phyloP scores from a whole-genome alignment of 2,329 filamentous ascomycete species.

The Drechslera avenae region DNA sequence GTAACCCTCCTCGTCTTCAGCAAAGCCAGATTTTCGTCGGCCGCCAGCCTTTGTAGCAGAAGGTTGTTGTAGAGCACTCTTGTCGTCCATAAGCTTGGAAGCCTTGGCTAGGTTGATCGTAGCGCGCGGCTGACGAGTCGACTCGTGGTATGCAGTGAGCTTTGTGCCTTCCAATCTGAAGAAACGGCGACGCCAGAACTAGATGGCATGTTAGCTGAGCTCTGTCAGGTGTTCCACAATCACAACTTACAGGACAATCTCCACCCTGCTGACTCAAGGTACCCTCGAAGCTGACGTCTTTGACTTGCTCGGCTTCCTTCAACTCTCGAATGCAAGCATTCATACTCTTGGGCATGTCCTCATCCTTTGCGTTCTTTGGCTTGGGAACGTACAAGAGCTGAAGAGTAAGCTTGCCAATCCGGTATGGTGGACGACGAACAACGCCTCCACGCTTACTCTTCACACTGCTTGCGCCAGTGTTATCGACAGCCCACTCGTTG shows the following conservation, averaged over 20 bases:
- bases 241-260: slow-evolving; percentile 83
- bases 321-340: slow-evolving; percentile 93
- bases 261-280: slow-evolving; percentile 94
- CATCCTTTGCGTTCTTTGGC: slow-evolving; percentile 82
- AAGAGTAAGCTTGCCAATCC: slow-evolving; percentile 90
- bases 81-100: slow-evolving; percentile 90
- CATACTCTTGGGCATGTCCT: slow-evolving; percentile 99
- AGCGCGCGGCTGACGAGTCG: slow-evolving; percentile 90
- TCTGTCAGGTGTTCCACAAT: not conserved
- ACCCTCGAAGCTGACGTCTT: slow-evolving; percentile 81
- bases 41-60: slow-evolving; percentile 75
- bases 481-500: slow-evolving; percentile 97
- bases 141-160: slow-evolving; percentile 93
- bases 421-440: slow-evolving; percentile 86
- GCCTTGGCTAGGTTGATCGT: slow-evolving; percentile 97
- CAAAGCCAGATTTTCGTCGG: slow-evolving; percentile 91
- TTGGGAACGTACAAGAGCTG: slow-evolving; percentile 95
- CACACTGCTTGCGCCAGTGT: slow-evolving; percentile 78
- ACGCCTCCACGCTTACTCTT: slow-evolving; percentile 87
- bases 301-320: slow-evolving; percentile 82
- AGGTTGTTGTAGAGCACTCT: slow-evolving; percentile 79
- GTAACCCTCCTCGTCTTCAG: slow-evolving; percentile 97
- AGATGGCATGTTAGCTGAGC: slow-evolving; percentile 18
- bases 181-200: slow-evolving; percentile 98
- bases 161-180: slow-evolving; percentile 93